Percentiles rank a stretch among this genome's conserved stretches.
Conservation (phyloP, 805 yeast genomes). For the Candida nemodendra region DNA sequence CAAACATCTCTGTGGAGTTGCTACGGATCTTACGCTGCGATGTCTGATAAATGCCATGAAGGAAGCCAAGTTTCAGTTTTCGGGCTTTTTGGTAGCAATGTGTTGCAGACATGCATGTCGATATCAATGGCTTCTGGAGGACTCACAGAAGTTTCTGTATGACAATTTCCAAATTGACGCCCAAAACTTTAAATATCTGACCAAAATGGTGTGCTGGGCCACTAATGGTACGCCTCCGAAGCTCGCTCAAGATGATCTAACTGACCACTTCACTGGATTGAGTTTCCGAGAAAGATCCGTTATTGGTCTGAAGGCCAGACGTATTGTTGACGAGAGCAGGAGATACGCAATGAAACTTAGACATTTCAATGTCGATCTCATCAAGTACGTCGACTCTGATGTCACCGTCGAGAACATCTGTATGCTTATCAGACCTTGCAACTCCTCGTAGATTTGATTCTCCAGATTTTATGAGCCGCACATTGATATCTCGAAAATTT, state of each 20-base stretch:
- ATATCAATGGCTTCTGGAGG: constrained; percentile 51
- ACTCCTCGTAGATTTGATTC: constrained; percentile 34
- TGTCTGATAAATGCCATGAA: constrained; percentile 43
- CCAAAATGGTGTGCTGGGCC: constrained; percentile 84
- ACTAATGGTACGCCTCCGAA: constrained; percentile 62
- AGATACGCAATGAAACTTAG: constrained; percentile 41
- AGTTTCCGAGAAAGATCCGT: constrained; percentile 48
- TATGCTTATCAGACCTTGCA: constrained; percentile 19
- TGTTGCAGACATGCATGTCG: constrained; percentile 88
- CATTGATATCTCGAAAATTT: too few species aligned
- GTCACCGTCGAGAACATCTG: constrained; percentile 65
- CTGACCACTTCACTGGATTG: constrained; percentile 47
- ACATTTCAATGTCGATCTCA: constrained; percentile 47
- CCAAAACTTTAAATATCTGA: constrained; percentile 39
- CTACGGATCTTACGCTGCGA: constrained; percentile 80
- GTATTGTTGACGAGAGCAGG: constrained; percentile 75
- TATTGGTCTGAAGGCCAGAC: constrained; percentile 67
- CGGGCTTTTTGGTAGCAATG: constrained; percentile 80
- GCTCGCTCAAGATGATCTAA: constrained; percentile 36
- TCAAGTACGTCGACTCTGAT: constrained; percentile 55
- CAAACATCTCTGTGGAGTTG: constrained; percentile 91
- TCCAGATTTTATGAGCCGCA: too few species aligned
- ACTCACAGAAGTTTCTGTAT: constrained; percentile 41
- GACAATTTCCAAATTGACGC: constrained; percentile 30
- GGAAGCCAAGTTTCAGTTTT: constrained; percentile 18